Conservation (phyloP, 768 basidiomycete genomes). For the Rhodosporidiobolus sp. region DNA sequence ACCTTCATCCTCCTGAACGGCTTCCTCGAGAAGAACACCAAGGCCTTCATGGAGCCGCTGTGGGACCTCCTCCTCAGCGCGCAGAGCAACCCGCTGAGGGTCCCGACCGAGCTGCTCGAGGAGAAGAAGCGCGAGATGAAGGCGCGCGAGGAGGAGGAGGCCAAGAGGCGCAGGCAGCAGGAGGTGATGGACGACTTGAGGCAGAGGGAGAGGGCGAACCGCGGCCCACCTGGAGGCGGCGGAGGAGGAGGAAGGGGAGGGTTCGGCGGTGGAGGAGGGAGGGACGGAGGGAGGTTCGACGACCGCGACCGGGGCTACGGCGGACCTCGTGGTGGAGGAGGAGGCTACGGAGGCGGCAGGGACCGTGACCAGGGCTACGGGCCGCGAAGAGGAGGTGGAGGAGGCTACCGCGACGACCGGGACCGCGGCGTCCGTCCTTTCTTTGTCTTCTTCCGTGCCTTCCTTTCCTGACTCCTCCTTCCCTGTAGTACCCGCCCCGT, state of each 20-base stretch:
- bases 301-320: slow-evolving; percentile 8
- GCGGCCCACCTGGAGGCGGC: slow-evolving; percentile 50
- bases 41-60: slow-evolving; percentile 77
- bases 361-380: background rate
- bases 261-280: slow-evolving; percentile 19
- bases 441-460: slow-evolving; percentile 22
- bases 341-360: background rate
- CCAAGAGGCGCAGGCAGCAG: slow-evolving; percentile 59
- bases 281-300: background rate
- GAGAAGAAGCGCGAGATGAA: slow-evolving; percentile 89
- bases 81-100: slow-evolving; percentile 79
- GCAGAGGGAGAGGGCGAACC: slow-evolving; percentile 62
- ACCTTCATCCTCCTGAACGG: slow-evolving; percentile 94
- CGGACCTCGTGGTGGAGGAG: background rate
- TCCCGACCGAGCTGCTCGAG: slow-evolving; percentile 84
- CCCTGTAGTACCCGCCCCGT: background rate
- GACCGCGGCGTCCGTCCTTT: slow-evolving; percentile 51
- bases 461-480: background rate
- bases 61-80: slow-evolving; percentile 94
- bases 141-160: slow-evolving; percentile 48
- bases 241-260: slow-evolving; percentile 53
- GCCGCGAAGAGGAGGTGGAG: slow-evolving; percentile 52
- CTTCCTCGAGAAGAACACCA: slow-evolving; percentile 82
- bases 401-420: slow-evolving; percentile 47
- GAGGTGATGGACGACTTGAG: slow-evolving; percentile 63